Evolutionary conservation across 129 eudicot species (phyloP), one percentile per base, ranked within the genome.

Genomic region (Smallanthus sonchifolius): DNA sequence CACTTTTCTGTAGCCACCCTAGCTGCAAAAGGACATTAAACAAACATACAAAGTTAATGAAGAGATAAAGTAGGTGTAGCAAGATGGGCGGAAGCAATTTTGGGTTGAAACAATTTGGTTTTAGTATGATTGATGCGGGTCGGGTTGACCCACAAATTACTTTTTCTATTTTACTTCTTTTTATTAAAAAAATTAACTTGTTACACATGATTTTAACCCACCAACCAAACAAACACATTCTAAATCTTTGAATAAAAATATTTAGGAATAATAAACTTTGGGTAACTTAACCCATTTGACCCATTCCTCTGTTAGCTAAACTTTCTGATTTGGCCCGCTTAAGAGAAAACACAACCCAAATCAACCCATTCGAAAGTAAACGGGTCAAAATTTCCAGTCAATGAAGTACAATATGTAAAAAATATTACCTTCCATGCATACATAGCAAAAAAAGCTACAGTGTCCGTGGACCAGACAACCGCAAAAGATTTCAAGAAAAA

Each of bases 381-480:
- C 8, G 4, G 2, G 40, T 20, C 42, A 30, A 16, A 44, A 15
- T 37, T 4, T 54, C 4, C 0, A 4, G 64, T 17, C n/a, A n/a
- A 37, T 43, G 28, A 42, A 10, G 32, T 73, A 59, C 75, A 62
- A 28, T 28, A 5, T 4, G 3, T 59, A 59, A 60, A 51, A 5
- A 44, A 62, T 28, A 32, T 10, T 86, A 89, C 98, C 91, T 93
- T 93, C 98, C 96, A 93, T 11, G 98, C 95, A 70, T 93, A 90
- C 98, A 93, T 93, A 47, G 86, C 92, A 37, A 93, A 77, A 68
- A 93, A 93, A 14, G 89, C 92, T 24, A 88, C 75, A 0, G 88
- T 84, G 62, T 93, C 98, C 43, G 98, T 96, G 34, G 98, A 87
- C 98, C 98, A 93, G 17, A 93, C 98, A 43, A 90, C 87, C 4